Conservation (phyloP, 345 rosid genomes). For the Citrus mangshanensis region DNA sequence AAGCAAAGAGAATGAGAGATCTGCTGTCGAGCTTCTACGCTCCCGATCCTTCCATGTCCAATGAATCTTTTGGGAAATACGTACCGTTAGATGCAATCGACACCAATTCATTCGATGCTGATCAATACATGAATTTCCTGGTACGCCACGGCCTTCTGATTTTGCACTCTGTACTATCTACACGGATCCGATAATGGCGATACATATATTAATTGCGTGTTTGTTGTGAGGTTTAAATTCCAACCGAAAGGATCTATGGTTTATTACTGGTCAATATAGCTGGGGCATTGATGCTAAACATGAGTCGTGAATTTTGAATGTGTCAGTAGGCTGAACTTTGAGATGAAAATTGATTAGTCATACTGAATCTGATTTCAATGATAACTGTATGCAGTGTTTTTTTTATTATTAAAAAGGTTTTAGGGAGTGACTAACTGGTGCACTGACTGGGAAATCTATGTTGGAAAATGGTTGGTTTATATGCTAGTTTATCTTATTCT, state of each 20-base stretch:
- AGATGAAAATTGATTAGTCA: neutral
- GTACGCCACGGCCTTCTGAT: conserved; percentile 29
- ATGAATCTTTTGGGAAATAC: conserved; percentile 37
- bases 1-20: conserved; percentile 99
- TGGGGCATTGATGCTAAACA: neutral
- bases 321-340: neutral
- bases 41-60: conserved; percentile 74
- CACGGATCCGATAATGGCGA: neutral
- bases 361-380: neutral
- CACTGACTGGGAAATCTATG: neutral
- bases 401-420: neutral
- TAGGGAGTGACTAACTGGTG: neutral
- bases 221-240: neutral
- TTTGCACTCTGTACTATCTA: neutral
- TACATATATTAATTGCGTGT: neutral
- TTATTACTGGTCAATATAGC: neutral
- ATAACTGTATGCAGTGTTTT: neutral
- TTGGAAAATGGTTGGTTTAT: neutral
- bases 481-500: neutral
- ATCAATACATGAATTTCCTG: conserved; percentile 91
- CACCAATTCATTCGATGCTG: conserved; percentile 73
- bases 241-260: neutral
- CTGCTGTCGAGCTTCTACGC: conserved; percentile 94
- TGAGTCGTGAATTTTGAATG: neutral
- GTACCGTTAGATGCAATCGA: conserved; percentile 77